Evolutionary conservation across 1,139 yeast genomes (phyloP).

Genomic region (Kodamaea arcana): DNA sequence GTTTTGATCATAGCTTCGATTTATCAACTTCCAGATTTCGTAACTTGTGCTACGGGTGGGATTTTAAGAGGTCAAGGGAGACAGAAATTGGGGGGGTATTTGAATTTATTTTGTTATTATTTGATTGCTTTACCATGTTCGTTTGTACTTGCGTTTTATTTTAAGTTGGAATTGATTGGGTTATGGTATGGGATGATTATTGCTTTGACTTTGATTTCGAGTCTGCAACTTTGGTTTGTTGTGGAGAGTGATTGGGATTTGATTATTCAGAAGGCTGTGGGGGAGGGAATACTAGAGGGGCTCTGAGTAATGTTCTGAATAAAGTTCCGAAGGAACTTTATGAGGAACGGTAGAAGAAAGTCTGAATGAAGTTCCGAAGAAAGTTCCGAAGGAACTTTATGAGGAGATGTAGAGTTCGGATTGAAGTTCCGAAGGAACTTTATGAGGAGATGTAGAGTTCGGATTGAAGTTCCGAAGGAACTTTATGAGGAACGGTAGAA

Average conservation of each 20-base stretch:
- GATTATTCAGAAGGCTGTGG: constrained; percentile 42
- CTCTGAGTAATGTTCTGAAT: too few relatives aligned
- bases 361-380: too few relatives aligned
- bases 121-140: constrained; percentile 58
- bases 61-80: constrained; percentile 65
- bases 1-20: constrained; percentile 55
- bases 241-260: constrained; percentile 53
- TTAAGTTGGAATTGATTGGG: constrained; percentile 45
- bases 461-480: too few relatives aligned
- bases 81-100: constrained; percentile 60
- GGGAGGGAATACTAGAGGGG: constrained; percentile 38
- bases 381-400: too few relatives aligned
- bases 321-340: too few relatives aligned
- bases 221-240: constrained; percentile 44
- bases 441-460: too few relatives aligned
- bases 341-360: too few relatives aligned
- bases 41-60: constrained; percentile 56
- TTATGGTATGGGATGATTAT: constrained; percentile 62
- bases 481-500: too few relatives aligned
- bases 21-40: constrained; percentile 55
- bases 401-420: too few relatives aligned
- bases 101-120: constrained; percentile 56
- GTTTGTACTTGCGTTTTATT: constrained; percentile 47
- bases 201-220: constrained; percentile 47
- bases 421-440: too few relatives aligned